These are phyloP conservation scores for Boletus subparvulus DNA, from an alignment of 768 basidiomycete genomes.

Conservation along the genomic window DNA sequence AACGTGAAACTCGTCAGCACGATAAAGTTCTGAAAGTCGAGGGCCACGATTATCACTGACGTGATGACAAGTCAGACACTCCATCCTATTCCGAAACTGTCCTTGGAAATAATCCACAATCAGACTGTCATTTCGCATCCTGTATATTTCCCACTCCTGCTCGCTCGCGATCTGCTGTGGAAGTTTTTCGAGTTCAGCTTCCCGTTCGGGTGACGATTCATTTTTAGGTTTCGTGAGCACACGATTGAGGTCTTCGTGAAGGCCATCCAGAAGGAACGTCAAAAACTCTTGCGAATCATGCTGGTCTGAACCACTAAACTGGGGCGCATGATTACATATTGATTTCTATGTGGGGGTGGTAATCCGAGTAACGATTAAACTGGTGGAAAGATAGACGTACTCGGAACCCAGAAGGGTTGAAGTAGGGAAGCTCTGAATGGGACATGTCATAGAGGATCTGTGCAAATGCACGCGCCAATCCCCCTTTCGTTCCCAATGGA, in stretches of 20 bases:
- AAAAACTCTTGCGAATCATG: constrained; percentile 99
- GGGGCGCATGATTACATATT: constrained; percentile 57
- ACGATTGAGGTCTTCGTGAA: constrained; percentile 87
- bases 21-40: constrained; percentile 2
- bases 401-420: constrained; percentile 81
- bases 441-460: constrained; percentile 83
- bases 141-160: constrained; percentile 91
- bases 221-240: constrained; percentile 69
- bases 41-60: constrained; percentile 41
- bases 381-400: constrained; percentile 48
- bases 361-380: constrained; percentile 1
- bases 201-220: constrained; percentile 71
- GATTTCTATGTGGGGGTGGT: constrained; percentile 46
- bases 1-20: constrained; percentile 10
- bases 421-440: constrained; percentile 78
- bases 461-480: constrained; percentile 78
- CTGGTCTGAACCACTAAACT: constrained; percentile 86
- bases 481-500: constrained; percentile 84
- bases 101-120: constrained; percentile 98
- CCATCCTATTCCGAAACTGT: constrained; percentile 87
- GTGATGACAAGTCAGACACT: constrained; percentile 88
- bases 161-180: constrained; percentile 87
- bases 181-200: constrained; percentile 84
- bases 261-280: constrained; percentile 87
- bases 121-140: constrained; percentile 85